Evolutionary conservation across 2,329 filamentous ascomycete genomes (phyloP).

Genomic region (Colletotrichum tanaceti): DNA sequence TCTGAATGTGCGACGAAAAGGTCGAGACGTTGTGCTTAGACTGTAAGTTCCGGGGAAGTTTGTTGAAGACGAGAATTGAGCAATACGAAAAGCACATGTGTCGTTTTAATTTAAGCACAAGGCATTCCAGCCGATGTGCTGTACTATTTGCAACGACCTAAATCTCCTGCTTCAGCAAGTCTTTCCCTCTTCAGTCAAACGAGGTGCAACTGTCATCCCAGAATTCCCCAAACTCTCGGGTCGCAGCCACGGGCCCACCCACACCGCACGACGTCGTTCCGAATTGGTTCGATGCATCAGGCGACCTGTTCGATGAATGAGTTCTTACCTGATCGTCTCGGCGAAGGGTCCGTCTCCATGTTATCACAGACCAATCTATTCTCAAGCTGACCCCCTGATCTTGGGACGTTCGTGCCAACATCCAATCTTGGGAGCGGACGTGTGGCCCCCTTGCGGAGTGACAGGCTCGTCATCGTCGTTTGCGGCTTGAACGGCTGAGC

Average conservation of each 20-base stretch:
- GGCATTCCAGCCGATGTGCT: neutral
- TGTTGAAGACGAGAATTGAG: neutral
- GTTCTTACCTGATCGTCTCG: conserved; percentile 12
- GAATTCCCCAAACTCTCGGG: conserved; percentile 30
- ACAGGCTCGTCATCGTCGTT: conserved; percentile 16
- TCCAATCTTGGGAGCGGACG: conserved; percentile 1
- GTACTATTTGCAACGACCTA: neutral
- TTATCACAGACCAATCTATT: conserved; percentile 18
- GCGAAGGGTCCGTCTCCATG: conserved; percentile 27
- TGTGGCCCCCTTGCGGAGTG: conserved; percentile 21
- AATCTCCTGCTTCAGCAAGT: neutral
- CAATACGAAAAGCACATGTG: neutral
- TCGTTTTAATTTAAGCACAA: neutral
- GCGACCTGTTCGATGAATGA: conserved; percentile 15
- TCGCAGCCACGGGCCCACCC: conserved; percentile 30
- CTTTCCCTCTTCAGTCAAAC: conserved; percentile 2
- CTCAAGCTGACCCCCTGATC: neutral
- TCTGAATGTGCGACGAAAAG: neutral
- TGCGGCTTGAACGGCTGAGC: conserved; percentile 5
- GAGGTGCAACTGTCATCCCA: conserved; percentile 13
- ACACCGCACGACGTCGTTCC: conserved; percentile 28
- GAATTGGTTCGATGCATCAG: conserved; percentile 34
- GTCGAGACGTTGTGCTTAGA: neutral
- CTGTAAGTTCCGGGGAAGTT: neutral
- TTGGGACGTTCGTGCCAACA: conserved; percentile 9